phyloP scores from a whole-genome alignment of 2,329 filamentous ascomycete species.

The Fusarium abutilonis region DNA sequence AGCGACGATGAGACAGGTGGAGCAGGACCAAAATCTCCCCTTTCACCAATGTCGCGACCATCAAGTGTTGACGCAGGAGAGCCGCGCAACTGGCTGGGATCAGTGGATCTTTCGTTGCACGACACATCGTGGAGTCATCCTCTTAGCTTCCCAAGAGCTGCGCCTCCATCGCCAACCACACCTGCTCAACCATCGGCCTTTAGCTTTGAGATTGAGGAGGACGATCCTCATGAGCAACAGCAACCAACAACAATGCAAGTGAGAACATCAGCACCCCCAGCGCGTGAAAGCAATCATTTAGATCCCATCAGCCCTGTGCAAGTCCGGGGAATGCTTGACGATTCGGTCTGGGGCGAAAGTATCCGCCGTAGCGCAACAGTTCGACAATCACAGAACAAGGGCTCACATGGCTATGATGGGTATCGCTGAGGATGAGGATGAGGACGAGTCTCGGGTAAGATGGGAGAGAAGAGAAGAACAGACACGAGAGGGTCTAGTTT shows the following conservation, averaged over 20 bases:
- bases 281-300: slow-evolving; percentile 66
- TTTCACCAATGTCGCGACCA: slow-evolving; percentile 34
- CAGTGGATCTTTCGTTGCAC: slow-evolving; percentile 55
- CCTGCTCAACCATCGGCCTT: slow-evolving; percentile 65
- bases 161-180: slow-evolving; percentile 52
- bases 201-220: slow-evolving; percentile 67
- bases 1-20: slow-evolving; percentile 50
- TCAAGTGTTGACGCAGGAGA: slow-evolving; percentile 48
- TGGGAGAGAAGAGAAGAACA: not conserved
- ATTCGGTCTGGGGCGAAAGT: slow-evolving; percentile 93
- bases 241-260: slow-evolving; percentile 39
- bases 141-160: slow-evolving; percentile 63
- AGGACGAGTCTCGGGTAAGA: slow-evolving; percentile 22
- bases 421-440: slow-evolving; percentile 42
- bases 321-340: slow-evolving; percentile 85
- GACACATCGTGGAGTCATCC: slow-evolving; percentile 56
- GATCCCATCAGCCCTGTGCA: slow-evolving; percentile 64
- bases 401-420: slow-evolving; percentile 49
- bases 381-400: slow-evolving; percentile 54
- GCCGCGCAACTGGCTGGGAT: slow-evolving; percentile 56
- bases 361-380: slow-evolving; percentile 87
- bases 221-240: slow-evolving; percentile 46
- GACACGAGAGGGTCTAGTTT: slow-evolving; percentile 3
- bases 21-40: slow-evolving; percentile 38
- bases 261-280: slow-evolving; percentile 60